These are phyloP conservation scores for Salicornia ramosissima DNA, from an alignment of 148 eudicot genomes.

Conservation along the genomic window DNA sequence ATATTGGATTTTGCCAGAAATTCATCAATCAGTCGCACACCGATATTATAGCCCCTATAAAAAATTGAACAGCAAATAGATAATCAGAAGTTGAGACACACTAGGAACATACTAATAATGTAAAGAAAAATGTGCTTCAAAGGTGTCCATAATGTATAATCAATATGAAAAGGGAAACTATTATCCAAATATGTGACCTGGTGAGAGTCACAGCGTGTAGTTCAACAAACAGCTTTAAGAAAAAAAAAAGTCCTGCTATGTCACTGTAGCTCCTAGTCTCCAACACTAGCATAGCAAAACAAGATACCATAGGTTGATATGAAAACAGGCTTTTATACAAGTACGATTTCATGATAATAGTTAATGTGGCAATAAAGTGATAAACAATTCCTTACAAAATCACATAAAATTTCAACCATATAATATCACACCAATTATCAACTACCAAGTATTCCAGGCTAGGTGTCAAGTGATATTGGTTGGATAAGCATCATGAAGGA, in stretches of 20 bases:
- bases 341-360: too few species aligned
- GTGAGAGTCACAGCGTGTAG: too few species aligned
- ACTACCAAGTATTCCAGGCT: too few species aligned
- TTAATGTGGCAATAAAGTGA: background rate
- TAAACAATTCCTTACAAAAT: background rate
- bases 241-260: too few species aligned
- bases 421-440: background rate
- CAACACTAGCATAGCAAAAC: too few species aligned
- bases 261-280: too few species aligned
- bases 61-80: constrained; percentile 6
- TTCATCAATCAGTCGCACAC: constrained; percentile 83
- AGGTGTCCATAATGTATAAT: background rate
- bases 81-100: constrained; percentile 5
- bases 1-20: constrained; percentile 90
- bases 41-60: constrained; percentile 96
- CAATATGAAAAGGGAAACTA: background rate
- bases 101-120: background rate
- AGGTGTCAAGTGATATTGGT: background rate
- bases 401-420: background rate
- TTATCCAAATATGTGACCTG: too few species aligned
- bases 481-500: background rate
- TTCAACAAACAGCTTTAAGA: too few species aligned
- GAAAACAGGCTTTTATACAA: too few species aligned
- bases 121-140: background rate
- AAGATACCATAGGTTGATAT: too few species aligned